Conservation (phyloP, 306 rosid genomes). For the Argentina anserina region DNA sequence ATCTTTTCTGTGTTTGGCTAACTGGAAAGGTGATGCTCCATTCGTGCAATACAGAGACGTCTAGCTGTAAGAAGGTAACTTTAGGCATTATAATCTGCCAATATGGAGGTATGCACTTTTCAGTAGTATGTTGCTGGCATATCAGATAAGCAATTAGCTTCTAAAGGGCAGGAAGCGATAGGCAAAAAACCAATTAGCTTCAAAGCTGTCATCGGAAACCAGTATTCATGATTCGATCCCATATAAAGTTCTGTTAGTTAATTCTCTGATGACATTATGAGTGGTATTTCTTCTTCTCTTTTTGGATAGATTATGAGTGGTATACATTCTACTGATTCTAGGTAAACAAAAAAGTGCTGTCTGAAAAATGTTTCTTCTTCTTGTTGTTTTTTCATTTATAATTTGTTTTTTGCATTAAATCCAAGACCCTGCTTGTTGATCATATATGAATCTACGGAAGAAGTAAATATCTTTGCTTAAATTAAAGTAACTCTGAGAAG, state of each 20-base stretch:
- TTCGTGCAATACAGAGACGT: slow-evolving; percentile 1
- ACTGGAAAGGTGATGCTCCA: neutral
- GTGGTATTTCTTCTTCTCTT: neutral
- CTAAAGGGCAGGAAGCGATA: neutral
- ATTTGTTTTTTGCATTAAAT: too few relatives aligned
- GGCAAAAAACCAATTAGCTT: neutral
- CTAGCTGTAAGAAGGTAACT: neutral
- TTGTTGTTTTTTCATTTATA: neutral
- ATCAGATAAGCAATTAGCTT: neutral
- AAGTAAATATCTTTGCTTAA: too few relatives aligned
- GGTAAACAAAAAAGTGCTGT: neutral
- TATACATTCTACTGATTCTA: too few relatives aligned
- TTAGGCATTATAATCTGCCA: neutral
- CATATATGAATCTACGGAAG: too few relatives aligned
- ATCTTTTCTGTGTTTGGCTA: neutral
- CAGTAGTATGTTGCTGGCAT: neutral
- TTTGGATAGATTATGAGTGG: too few relatives aligned
- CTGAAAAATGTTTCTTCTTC: neutral
- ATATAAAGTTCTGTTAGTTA: neutral
- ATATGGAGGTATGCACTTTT: neutral
- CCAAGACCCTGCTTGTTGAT: too few relatives aligned
- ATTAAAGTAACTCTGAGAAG: neutral
- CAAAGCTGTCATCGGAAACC: neutral
- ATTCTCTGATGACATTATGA: neutral
- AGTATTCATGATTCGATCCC: neutral